phyloP scores from a whole-genome alignment of 345 rosid species.

The Lagerstroemia speciosa region DNA sequence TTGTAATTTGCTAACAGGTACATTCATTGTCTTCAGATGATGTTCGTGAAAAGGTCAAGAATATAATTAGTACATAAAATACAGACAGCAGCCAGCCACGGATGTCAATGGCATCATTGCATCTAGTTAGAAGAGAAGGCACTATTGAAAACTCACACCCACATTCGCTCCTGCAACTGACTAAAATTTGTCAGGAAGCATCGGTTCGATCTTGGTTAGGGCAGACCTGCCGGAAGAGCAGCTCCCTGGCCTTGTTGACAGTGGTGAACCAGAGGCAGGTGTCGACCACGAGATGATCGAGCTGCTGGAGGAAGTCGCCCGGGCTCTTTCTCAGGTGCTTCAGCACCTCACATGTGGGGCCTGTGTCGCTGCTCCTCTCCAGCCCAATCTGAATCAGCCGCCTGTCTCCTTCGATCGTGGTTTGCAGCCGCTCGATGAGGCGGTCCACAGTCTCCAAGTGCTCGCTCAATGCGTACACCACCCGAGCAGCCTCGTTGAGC shows the following conservation, averaged over 20 bases:
- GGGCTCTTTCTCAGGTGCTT: conserved; percentile 44
- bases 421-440: conserved; percentile 42
- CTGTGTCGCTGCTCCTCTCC: conserved; percentile 39
- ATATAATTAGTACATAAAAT: too few relatives aligned
- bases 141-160: not conserved
- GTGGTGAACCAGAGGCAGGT: conserved; percentile 48
- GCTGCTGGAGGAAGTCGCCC: conserved; percentile 27
- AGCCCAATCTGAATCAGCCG: conserved; percentile 41
- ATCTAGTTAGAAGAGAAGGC: not conserved
- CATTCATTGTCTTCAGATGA: too few relatives aligned
- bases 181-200: conserved; percentile 8
- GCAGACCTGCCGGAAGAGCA: conserved; percentile 40
- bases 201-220: conserved; percentile 10
- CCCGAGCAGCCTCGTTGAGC: conserved; percentile 62
- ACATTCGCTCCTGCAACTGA: not conserved
- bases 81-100: not conserved
- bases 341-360: conserved; percentile 37
- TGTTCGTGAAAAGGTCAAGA: too few relatives aligned
- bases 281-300: conserved; percentile 55
- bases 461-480: conserved; percentile 40
- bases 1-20: too few relatives aligned
- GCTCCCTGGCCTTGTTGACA: conserved; percentile 49
- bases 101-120: not conserved
- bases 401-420: conserved; percentile 46
- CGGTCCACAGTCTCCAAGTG: conserved; percentile 50